Conservation (phyloP, 1,139 yeast species). For the Schwanniomyces etchellsii region DNA sequence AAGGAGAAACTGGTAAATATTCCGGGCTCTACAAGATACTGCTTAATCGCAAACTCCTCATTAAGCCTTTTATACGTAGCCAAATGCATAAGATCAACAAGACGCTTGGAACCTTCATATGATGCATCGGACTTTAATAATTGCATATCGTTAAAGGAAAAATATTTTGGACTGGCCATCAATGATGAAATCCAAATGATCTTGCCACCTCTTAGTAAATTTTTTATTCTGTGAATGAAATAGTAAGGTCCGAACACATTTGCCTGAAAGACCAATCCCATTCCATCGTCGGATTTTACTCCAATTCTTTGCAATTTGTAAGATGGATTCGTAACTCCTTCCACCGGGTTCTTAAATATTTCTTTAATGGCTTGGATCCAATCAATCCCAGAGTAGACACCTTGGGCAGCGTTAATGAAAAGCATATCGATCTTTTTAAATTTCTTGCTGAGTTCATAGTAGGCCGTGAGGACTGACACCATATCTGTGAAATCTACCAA, state of each 20-base stretch:
- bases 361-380: constrained; percentile 75
- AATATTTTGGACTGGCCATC: constrained; percentile 66
- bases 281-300: constrained; percentile 58
- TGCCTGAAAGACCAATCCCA: constrained; percentile 91
- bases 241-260: constrained; percentile 94
- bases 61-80: constrained; percentile 55
- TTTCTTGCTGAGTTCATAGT: constrained; percentile 59
- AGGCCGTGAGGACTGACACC: constrained; percentile 77
- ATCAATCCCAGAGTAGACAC: constrained; percentile 80
- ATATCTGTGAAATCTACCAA: constrained; percentile 85
- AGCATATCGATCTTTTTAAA: constrained; percentile 68
- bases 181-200: constrained; percentile 83
- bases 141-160: constrained; percentile 72
- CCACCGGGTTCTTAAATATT: constrained; percentile 57
- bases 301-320: constrained; percentile 81
- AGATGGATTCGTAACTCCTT: constrained; percentile 78
- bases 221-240: constrained; percentile 56
- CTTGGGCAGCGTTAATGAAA: constrained; percentile 86
- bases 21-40: constrained; percentile 89
- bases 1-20: constrained; percentile 83
- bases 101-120: constrained; percentile 89
- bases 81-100: constrained; percentile 75
- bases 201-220: constrained; percentile 53
- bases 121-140: constrained; percentile 58
- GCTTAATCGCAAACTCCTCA: constrained; percentile 48